phyloP scores from a whole-genome alignment of 1,284 basidiomycete species.

The Sporisorium iseilematis-ciliati region DNA sequence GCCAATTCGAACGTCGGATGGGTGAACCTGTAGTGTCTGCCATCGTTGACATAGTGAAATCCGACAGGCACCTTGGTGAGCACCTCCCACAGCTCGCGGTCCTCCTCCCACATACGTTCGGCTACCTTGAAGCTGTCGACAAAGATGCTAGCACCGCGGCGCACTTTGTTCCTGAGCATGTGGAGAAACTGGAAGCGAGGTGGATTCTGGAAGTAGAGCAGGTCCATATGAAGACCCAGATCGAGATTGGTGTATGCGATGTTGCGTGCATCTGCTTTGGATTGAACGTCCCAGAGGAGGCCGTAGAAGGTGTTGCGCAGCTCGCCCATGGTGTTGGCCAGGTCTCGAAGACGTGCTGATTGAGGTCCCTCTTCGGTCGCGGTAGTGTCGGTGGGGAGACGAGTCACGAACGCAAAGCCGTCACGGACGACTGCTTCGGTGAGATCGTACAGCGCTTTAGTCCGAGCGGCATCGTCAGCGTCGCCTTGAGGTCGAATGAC shows the following conservation, averaged over 20 bases:
- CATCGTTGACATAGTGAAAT: conserved; percentile 94
- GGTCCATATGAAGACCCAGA: conserved; percentile 90
- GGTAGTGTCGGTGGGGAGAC: conserved; percentile 74
- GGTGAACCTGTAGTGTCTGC: conserved; percentile 82
- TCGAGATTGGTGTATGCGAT: conserved; percentile 95
- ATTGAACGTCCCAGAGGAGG: conserved; percentile 86
- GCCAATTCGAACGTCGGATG: conserved; percentile 84
- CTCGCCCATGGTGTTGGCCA: conserved; percentile 74
- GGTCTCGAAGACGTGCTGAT: conserved; percentile 44
- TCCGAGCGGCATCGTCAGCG: conserved; percentile 12
- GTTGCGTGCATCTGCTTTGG: conserved; percentile 79
- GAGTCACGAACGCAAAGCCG: conserved; percentile 74
- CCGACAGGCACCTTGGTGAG: conserved; percentile 78
- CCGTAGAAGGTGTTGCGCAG: conserved; percentile 93
- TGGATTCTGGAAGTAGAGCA: conserved; percentile 73
- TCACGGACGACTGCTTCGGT: conserved; percentile 71
- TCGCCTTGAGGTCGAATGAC: conserved; percentile 30
- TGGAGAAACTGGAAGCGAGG: conserved; percentile 93
- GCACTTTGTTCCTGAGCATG: conserved; percentile 78
- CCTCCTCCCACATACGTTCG: conserved; percentile 73
- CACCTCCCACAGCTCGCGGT: conserved; percentile 75
- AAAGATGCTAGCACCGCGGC: conserved; percentile 88
- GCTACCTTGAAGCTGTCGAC: conserved; percentile 85
- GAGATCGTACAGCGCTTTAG: conserved; percentile 60
- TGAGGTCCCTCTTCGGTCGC: conserved; percentile 31